Evolutionary conservation across 2,329 filamentous ascomycete species (phyloP).

Genomic region (Claviceps maximensis): DNA sequence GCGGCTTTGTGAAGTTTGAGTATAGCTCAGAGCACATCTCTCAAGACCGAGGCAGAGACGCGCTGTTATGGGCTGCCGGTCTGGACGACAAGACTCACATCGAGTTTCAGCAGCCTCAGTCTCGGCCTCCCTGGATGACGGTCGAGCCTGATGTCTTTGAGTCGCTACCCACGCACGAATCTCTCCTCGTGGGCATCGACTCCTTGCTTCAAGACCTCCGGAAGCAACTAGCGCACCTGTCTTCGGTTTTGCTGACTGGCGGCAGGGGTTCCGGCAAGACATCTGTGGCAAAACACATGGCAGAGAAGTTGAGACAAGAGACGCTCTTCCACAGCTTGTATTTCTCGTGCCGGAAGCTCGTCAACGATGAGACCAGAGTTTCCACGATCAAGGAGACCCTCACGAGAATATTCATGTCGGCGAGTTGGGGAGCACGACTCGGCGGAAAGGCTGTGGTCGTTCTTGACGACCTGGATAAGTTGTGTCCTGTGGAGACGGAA

Average conservation of each 20-base stretch:
- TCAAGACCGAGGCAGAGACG: constrained; percentile 32
- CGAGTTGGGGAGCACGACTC: constrained; percentile 79
- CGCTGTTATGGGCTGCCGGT: constrained; percentile 59
- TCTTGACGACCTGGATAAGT: constrained; percentile 81
- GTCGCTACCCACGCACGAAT: constrained; percentile 41
- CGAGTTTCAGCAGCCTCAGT: constrained; percentile 62
- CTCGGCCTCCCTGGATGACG: constrained; percentile 44
- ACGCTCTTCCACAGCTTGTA: constrained; percentile 73
- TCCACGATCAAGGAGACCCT: constrained; percentile 85
- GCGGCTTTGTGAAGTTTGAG: constrained; percentile 72
- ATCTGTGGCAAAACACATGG: constrained; percentile 62
- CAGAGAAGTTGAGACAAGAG: constrained; percentile 57
- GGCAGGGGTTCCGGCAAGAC: constrained; percentile 87
- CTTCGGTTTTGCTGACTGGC: constrained; percentile 80
- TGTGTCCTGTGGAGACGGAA: constrained; percentile 89
- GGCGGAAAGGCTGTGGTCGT: constrained; percentile 77
- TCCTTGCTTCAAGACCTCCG: constrained; percentile 57
- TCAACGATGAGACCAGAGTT: constrained; percentile 82
- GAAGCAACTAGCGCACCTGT: constrained; percentile 68
- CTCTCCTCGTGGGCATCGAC: constrained; percentile 74
- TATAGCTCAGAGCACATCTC: constrained; percentile 18
- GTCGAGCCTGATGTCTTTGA: constrained; percentile 32
- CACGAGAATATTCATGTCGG: constrained; percentile 70
- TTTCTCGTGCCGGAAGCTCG: constrained; percentile 72
- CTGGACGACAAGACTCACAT: constrained; percentile 61